Evolutionary conservation across 257 asterid genomes (phyloP).

Genomic region (Capsicum chinense): DNA sequence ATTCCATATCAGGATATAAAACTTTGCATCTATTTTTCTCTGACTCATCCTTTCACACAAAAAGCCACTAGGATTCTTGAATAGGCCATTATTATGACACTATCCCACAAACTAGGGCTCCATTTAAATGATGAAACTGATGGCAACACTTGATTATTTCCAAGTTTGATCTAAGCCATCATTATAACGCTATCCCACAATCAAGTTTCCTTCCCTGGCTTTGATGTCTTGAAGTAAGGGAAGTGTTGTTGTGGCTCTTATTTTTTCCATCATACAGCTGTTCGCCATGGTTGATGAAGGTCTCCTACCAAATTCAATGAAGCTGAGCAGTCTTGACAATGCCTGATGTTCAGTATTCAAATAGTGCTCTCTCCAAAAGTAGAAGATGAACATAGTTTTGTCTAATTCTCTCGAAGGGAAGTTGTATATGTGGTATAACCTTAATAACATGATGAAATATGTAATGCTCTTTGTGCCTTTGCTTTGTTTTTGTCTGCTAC

Average conservation of each 20-base stretch:
- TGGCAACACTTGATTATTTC: background rate
- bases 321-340: conserved; percentile 12
- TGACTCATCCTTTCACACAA: background rate
- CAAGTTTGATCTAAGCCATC: background rate
- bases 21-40: background rate
- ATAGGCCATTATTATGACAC: background rate
- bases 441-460: background rate
- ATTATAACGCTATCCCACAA: background rate
- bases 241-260: background rate
- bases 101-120: background rate
- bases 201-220: background rate
- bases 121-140: background rate
- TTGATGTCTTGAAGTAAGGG: background rate
- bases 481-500: conserved; percentile 16
- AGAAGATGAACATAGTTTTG: background rate
- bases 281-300: background rate
- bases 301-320: background rate
- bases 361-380: background rate
- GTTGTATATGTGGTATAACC: background rate
- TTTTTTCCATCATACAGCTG: background rate
- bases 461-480: conserved; percentile 5
- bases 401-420: background rate
- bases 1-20: background rate
- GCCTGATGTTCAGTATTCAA: background rate
- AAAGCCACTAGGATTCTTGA: background rate